These are phyloP conservation scores for Quercus alba DNA, from an alignment of 306 rosid genomes.

Conservation along the genomic window DNA sequence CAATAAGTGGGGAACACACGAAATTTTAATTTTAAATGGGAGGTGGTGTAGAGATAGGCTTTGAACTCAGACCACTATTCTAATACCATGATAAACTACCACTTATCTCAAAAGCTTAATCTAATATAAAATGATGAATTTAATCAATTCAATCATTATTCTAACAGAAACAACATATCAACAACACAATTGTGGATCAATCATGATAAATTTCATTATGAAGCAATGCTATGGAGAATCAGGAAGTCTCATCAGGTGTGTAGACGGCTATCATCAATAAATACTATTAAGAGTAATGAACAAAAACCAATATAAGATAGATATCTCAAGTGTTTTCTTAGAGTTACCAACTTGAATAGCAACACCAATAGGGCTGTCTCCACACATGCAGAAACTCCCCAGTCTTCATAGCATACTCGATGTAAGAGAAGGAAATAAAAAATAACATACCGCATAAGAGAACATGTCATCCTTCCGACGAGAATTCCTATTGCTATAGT, in stretches of 20 bases:
- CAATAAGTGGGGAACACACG: too few species aligned
- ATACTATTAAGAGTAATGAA: constrained; percentile 3
- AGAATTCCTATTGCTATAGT: constrained; percentile 59
- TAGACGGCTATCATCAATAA: constrained; percentile 3
- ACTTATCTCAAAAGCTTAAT: too few species aligned
- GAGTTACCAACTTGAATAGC: constrained; percentile 17
- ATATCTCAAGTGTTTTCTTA: not conserved
- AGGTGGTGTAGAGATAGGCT: too few species aligned
- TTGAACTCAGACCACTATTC: too few species aligned
- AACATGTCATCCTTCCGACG: constrained; percentile 86
- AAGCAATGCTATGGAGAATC: constrained; percentile 2
- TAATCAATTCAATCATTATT: too few species aligned
- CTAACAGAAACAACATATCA: not conserved
- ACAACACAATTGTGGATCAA: not conserved
- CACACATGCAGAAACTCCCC: constrained; percentile 2
- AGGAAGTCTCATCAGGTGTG: constrained; percentile 5
- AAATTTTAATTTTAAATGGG: too few species aligned
- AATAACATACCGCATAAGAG: constrained; percentile 79
- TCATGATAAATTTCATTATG: not conserved
- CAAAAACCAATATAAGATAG: constrained; percentile 6
- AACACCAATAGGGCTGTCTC: constrained; percentile 8
- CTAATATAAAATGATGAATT: too few species aligned
- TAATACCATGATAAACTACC: too few species aligned
- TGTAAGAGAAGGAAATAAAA: constrained; percentile 26
- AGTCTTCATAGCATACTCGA: constrained; percentile 22